A percentile compares a stretch with the other conserved stretches of the same genome.
These are phyloP conservation scores for Thielaviopsis populi DNA, from an alignment of 2,329 filamentous ascomycete genomes.

Conservation along the genomic window DNA sequence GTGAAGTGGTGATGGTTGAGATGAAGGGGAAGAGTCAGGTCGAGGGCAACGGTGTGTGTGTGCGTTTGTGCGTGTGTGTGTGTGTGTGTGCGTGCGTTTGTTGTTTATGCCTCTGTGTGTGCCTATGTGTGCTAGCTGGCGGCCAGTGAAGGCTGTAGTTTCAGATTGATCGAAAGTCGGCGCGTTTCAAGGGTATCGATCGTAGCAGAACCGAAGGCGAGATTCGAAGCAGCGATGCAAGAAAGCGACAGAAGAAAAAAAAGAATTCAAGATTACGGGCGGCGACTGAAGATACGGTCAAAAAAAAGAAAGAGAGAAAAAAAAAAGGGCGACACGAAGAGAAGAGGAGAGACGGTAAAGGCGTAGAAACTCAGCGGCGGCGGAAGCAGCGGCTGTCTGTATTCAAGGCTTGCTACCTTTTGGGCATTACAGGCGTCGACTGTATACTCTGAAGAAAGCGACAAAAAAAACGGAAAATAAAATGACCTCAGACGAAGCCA, in stretches of 20 bases:
- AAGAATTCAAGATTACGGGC: not conserved
- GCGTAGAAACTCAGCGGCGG: not conserved
- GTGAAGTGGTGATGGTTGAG: not conserved
- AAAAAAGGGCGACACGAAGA: slow-evolving; percentile 15
- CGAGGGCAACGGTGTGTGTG: not conserved
- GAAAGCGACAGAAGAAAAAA: not conserved
- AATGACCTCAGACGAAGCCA: not conserved
- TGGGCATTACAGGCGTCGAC: not conserved
- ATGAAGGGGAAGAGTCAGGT: not conserved
- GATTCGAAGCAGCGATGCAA: not conserved
- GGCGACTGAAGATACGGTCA: not conserved
- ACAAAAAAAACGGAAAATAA: not conserved
- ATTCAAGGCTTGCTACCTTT: not conserved
- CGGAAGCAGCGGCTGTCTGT: not conserved
- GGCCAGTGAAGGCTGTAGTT: not conserved
- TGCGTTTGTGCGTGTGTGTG: not conserved
- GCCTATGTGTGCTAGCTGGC: not conserved
- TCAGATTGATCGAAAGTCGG: not conserved
- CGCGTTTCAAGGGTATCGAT: not conserved
- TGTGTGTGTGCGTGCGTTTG: not conserved
- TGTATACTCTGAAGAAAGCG: slow-evolving; percentile 11
- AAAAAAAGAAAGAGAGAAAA: not conserved
- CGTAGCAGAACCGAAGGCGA: not conserved
- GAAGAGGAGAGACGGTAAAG: slow-evolving; percentile 10
- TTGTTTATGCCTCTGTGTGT: not conserved